A percentile compares a stretch with the other conserved stretches of the same genome.
phyloP scores from a whole-genome alignment of 1,284 basidiomycete species.

The Boletus smithii region DNA sequence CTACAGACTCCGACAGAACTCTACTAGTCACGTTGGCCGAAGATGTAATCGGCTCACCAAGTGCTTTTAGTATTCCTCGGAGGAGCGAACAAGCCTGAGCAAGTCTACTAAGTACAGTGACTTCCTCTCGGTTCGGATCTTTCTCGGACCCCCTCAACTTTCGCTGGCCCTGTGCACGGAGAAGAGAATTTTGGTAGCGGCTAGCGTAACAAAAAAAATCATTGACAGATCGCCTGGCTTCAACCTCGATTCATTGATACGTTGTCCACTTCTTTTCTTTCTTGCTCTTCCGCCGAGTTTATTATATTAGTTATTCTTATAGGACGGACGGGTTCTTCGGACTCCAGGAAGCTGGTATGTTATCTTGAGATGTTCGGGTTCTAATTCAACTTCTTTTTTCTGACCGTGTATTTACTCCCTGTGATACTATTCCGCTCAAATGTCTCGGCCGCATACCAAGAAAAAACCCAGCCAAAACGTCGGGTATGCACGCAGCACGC shows the following conservation, averaged over 20 bases:
- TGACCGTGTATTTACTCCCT: neutral
- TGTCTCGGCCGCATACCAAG: neutral
- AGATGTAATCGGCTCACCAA: slow-evolving; percentile 22
- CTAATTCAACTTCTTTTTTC: neutral
- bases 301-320: neutral
- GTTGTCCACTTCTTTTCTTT: too few species aligned
- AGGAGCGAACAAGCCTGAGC: too few species aligned
- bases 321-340: neutral
- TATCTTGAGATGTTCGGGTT: too few species aligned
- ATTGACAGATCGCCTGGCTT: slow-evolving; percentile 8
- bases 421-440: too few species aligned
- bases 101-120: too few species aligned
- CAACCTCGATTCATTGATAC: slow-evolving; percentile 10
- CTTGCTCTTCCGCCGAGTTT: neutral
- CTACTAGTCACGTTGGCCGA: slow-evolving; percentile 14
- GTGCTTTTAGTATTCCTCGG: too few species aligned
- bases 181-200: too few species aligned
- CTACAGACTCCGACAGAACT: neutral
- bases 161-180: slow-evolving; percentile 4
- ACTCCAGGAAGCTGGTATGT: neutral
- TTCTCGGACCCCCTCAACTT: slow-evolving; percentile 1
- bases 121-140: slow-evolving; percentile 13
- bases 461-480: slow-evolving; percentile 5
- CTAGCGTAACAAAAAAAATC: slow-evolving; percentile 5
- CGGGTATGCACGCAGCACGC: too few species aligned